Base-by-base conservation (phyloP, 495 filamentous ascomycete species). In the Xylaria palmicola region DNA sequence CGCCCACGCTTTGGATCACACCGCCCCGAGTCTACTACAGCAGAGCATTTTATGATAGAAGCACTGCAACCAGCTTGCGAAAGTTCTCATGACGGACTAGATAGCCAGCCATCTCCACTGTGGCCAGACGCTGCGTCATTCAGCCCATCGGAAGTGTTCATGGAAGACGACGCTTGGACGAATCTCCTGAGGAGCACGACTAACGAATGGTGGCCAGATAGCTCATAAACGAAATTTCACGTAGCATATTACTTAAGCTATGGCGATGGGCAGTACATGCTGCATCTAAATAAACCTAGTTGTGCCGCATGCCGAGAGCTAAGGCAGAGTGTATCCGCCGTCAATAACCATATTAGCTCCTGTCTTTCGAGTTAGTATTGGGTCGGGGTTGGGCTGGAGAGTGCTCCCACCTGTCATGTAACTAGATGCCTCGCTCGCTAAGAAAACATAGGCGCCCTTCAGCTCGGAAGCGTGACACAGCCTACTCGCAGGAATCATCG, bases 361-460 rank as follows among this genome's bases (percentile, higher is more conserved):
- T 70, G 30, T 17, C 9, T 6, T 43, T 27, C 9, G 4, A 6
- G 17, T 32, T 17, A 37, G 49, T 6, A n/a, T 53, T 15, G 6
- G 19, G 39, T 37, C 8, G 22, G 3, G 13, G 13, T 34, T 22
- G 3, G 44, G 6, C 13, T 12, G 8, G 17, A n/a, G 22, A 36
- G 20, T 7, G 19, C 2, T 60, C 52, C 32, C 12, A 70, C 66
- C 68, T 34, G 66, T 70, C 66, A 68, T 64, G 17, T 70, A 70
- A 19, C 67, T 70, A 61, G 83, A 83, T 13, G 86, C 86, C 68
- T 89, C 86, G 51, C 79, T 83, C 43, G 73, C 76, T 62, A 88
- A 67, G 65, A 88, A 89, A 12, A 88, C 84, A 69, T 88, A 89
- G 9, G 84, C 85, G 4, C 85, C 86, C 76, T 89, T 89, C 19